These are phyloP conservation scores for Pseudevernia furfuracea DNA, from an alignment of 495 filamentous ascomycete species.

Conservation along the genomic window DNA sequence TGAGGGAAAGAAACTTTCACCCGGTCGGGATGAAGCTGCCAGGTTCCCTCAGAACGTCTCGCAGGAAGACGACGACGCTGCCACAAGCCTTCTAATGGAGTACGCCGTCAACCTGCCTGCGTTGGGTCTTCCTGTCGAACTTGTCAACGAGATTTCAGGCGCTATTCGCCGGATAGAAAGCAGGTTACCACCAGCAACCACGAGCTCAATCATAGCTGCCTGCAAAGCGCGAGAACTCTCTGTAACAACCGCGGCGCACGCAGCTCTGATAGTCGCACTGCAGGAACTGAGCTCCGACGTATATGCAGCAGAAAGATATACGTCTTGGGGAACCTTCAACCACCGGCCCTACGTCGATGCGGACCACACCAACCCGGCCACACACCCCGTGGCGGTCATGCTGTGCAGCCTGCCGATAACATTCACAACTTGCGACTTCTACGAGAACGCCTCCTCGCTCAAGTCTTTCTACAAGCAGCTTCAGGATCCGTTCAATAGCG, in stretches of 20 bases:
- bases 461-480: background rate
- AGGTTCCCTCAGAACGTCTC: background rate
- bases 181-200: background rate
- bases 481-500: background rate
- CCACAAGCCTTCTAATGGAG: background rate
- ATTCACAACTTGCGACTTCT: background rate
- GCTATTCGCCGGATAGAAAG: background rate
- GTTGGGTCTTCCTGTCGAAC: background rate
- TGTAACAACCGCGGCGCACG: background rate
- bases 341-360: background rate
- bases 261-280: background rate
- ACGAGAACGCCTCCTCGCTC: background rate
- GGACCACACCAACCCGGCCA: background rate
- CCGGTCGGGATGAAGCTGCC: background rate
- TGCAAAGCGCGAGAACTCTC: background rate
- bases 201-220: background rate
- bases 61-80: background rate
- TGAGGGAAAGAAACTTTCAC: background rate
- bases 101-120: background rate
- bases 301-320: background rate
- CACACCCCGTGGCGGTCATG: background rate
- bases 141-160: background rate
- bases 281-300: background rate
- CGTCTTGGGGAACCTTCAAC: background rate
- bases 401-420: background rate